Conservation (phyloP, 2,329 filamentous ascomycete species). For the Fusarium pseudoanthophilum region DNA sequence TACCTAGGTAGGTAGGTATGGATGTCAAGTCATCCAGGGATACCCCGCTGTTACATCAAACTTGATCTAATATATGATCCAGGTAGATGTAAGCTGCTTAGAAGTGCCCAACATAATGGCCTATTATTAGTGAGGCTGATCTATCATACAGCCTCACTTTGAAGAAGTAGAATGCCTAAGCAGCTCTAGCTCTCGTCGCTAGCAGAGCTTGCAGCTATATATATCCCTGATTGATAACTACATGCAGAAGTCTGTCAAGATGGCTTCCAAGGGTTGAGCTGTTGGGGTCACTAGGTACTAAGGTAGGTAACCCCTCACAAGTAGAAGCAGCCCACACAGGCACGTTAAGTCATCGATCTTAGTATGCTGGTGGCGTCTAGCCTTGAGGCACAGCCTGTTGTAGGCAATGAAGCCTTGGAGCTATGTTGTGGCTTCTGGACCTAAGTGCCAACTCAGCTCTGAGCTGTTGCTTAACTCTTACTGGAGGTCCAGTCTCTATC, state of each 20-base stretch:
- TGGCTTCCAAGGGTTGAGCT: not conserved
- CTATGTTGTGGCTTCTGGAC: constrained; percentile 10
- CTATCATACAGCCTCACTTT: constrained; percentile 9
- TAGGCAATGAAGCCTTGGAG: constrained; percentile 1
- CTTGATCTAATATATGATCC: not conserved
- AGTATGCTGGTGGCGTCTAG: constrained; percentile 11
- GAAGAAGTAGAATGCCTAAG: not conserved
- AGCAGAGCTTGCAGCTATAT: not conserved
- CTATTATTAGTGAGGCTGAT: not conserved
- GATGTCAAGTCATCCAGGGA: not conserved
- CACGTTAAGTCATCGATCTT: constrained; percentile 27
- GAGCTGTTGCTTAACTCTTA: constrained; percentile 5
- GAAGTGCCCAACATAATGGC: not conserved
- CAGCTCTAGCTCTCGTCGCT: not conserved
- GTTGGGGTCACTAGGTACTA: not conserved
- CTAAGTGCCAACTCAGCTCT: constrained; percentile 7
- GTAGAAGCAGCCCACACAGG: not conserved
- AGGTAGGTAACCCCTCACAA: not conserved
- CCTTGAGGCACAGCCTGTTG: not conserved
- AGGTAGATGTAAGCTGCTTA: not conserved
- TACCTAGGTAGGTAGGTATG: not conserved
- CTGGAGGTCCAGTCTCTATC: not conserved
- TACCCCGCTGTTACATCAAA: constrained; percentile 15
- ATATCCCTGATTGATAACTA: no score
- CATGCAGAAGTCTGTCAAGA: not conserved